Evolutionary conservation across 805 yeast species (phyloP).

Genomic region (Yarrowia sp.): DNA sequence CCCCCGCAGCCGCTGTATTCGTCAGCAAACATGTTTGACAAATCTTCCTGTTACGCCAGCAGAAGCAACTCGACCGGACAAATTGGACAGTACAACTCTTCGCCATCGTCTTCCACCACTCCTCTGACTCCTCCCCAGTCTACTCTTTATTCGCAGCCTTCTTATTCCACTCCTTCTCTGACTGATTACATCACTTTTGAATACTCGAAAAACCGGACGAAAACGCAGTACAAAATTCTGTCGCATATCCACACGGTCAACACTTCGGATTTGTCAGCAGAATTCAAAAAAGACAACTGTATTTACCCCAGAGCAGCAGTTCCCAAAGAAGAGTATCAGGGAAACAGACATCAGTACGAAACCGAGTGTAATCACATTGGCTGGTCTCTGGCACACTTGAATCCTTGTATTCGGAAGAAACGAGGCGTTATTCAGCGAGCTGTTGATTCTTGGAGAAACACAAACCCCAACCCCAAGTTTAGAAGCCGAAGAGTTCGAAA

Average conservation of each 20-base stretch:
- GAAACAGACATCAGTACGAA: conserved; percentile 48
- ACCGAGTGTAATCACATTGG: conserved; percentile 49
- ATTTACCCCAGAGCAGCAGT: conserved; percentile 50
- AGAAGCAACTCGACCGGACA: neutral
- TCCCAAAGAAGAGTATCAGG: conserved; percentile 43
- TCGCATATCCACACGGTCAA: conserved; percentile 38
- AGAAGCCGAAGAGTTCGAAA: conserved; percentile 45
- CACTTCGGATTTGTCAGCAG: conserved; percentile 32
- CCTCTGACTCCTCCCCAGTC: neutral
- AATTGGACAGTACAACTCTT: neutral
- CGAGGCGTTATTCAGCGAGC: conserved; percentile 52
- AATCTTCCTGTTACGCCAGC: no score
- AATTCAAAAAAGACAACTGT: conserved; percentile 44
- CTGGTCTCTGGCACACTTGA: conserved; percentile 46
- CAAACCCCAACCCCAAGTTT: conserved; percentile 42
- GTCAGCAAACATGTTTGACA: neutral
- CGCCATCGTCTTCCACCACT: neutral
- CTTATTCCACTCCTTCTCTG: neutral
- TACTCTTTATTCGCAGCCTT: neutral
- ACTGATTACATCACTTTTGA: conserved; percentile 34
- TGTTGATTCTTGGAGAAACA: conserved; percentile 52
- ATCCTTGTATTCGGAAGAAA: conserved; percentile 44
- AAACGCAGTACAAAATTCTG: conserved; percentile 36
- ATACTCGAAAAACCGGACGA: conserved; percentile 37
- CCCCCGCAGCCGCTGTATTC: neutral